Conservation (phyloP, 192 early-diverging fungal genomes). For the Piromyces finnis region DNA sequence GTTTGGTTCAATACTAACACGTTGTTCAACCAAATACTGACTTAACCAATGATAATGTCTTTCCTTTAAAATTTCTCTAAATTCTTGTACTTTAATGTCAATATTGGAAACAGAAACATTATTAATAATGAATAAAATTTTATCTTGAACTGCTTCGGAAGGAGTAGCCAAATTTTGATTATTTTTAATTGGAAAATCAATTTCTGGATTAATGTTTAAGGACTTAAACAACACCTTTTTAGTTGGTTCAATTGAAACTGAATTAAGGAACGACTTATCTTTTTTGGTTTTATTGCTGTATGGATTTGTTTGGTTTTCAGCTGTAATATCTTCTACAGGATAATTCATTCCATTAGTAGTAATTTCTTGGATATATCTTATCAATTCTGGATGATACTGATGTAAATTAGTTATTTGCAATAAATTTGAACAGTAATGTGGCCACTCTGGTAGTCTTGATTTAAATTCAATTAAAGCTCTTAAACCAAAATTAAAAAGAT, state of each 20-base stretch:
- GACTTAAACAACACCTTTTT: not conserved
- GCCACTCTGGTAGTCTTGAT: conserved; percentile 69
- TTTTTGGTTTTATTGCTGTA: not conserved
- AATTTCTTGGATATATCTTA: conserved; percentile 36
- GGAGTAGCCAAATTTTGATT: conserved; percentile 11
- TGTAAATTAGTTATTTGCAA: conserved; percentile 67
- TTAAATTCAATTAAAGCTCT: conserved; percentile 70
- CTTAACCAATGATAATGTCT: conserved; percentile 74
- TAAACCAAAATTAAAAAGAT: conserved; percentile 80
- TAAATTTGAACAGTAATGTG: conserved; percentile 67
- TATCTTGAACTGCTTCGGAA: conserved; percentile 53
- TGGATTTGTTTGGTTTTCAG: not conserved
- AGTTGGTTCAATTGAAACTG: not conserved
- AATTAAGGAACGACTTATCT: not conserved
- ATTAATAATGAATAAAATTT: conserved; percentile 94
- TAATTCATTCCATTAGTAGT: conserved; percentile 2
- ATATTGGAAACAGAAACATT: conserved; percentile 80
- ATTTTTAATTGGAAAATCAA: conserved; percentile 1
- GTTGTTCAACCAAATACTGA: conserved; percentile 83
- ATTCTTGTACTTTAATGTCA: conserved; percentile 52
- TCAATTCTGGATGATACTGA: conserved; percentile 58
- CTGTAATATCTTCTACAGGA: not conserved
- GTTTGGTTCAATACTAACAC: conserved; percentile 92
- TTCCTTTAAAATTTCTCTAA: conserved; percentile 52
- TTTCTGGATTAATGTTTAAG: not conserved